A percentile compares a stretch with the other conserved stretches of the same genome.
These are phyloP conservation scores for Peribolospora baueri DNA, from an alignment of 768 basidiomycete species.

Conservation along the genomic window DNA sequence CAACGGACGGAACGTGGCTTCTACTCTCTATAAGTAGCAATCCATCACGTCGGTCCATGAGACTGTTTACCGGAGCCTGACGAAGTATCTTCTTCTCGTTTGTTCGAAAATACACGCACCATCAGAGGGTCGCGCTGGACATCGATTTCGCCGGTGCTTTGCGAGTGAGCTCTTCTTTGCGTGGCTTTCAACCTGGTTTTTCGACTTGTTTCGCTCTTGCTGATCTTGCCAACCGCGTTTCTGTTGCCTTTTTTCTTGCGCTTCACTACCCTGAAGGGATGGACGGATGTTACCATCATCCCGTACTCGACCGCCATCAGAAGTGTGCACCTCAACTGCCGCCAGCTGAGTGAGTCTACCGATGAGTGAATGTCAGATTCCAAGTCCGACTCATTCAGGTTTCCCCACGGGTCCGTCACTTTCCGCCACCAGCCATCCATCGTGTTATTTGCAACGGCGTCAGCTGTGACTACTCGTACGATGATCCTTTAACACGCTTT, in stretches of 20 bases:
- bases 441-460: slow-evolving; percentile 23
- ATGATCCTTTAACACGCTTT: slow-evolving; percentile 42
- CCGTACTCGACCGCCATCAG: slow-evolving; percentile 55
- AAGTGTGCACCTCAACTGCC: slow-evolving; percentile 65
- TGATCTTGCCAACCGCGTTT: slow-evolving; percentile 3
- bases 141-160: slow-evolving; percentile 72
- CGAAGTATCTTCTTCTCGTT: too few species aligned
- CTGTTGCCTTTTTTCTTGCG: neutral
- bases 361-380: slow-evolving; percentile 11
- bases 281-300: slow-evolving; percentile 71
- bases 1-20: too few species aligned
- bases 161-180: slow-evolving; percentile 32
- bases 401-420: slow-evolving; percentile 13
- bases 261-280: slow-evolving; percentile 33
- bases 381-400: slow-evolving; percentile 12
- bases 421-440: slow-evolving; percentile 33
- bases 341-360: slow-evolving; percentile 49
- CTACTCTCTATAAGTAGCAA: too few species aligned
- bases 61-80: too few species aligned
- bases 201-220: neutral
- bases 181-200: slow-evolving; percentile 2
- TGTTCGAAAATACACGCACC: slow-evolving; percentile 12
- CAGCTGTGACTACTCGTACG: slow-evolving; percentile 46
- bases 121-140: slow-evolving; percentile 86
- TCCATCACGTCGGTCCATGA: too few species aligned